Evolutionary conservation across 2,329 filamentous ascomycete species (phyloP).

Genomic region (Cladosporium sp.): DNA sequence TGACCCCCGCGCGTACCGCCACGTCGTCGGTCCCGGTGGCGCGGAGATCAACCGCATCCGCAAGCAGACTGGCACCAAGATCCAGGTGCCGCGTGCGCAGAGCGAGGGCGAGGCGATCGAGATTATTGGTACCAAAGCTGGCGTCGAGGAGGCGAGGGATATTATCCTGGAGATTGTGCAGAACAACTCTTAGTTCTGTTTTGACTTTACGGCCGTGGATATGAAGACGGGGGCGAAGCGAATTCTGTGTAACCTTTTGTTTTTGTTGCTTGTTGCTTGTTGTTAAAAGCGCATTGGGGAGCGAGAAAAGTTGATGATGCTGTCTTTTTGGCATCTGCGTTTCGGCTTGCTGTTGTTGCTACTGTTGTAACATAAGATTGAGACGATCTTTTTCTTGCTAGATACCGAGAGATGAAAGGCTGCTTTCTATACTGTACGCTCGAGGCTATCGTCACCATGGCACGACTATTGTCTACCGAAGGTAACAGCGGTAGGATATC

Average conservation of each 20-base stretch:
- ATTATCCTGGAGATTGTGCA: conserved; percentile 77
- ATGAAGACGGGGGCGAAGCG: neutral
- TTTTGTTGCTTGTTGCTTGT: neutral
- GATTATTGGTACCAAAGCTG: conserved; percentile 71
- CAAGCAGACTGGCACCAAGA: conserved; percentile 85
- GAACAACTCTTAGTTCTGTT: conserved; percentile 27
- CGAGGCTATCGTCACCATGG: too few relatives aligned
- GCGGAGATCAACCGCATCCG: conserved; percentile 90
- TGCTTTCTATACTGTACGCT: too few relatives aligned
- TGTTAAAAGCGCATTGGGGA: neutral
- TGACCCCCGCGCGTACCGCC: conserved; percentile 81
- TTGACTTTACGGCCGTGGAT: neutral
- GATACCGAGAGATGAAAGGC: too few relatives aligned
- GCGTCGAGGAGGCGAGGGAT: conserved; percentile 79
- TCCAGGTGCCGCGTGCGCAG: conserved; percentile 84
- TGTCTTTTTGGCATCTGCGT: neutral
- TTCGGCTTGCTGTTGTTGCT: neutral
- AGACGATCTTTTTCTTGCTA: neutral
- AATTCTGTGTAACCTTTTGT: neutral
- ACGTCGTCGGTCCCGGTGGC: conserved; percentile 82
- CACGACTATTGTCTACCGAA: too few relatives aligned
- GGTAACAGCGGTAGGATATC: too few relatives aligned
- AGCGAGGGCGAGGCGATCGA: conserved; percentile 75
- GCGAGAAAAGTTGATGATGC: neutral
- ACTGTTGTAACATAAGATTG: neutral